A percentile compares a stretch with the other conserved stretches of the same genome.
These are phyloP conservation scores for Hirschfeldia incana DNA, from an alignment of 345 rosid genomes.

Conservation along the genomic window DNA sequence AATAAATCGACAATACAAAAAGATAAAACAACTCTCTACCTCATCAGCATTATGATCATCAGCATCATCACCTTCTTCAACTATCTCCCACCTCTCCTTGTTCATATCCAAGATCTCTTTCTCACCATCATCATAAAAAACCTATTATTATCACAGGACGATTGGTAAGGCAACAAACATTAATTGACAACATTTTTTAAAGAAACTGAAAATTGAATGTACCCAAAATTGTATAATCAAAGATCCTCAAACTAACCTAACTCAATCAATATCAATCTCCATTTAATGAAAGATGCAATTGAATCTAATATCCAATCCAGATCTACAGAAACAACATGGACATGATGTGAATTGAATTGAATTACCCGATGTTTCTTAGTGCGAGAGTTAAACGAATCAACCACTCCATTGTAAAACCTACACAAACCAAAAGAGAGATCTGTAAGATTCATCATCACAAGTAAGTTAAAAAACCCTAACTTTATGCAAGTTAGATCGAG, in stretches of 20 bases:
- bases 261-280: not conserved
- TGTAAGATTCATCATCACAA: constrained; percentile 18
- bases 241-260: not conserved
- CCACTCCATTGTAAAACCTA: constrained; percentile 32
- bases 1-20: not conserved
- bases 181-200: not conserved
- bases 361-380: constrained; percentile 27
- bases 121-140: constrained; percentile 29
- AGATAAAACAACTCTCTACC: constrained; percentile 10
- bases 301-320: not conserved
- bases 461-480: not conserved
- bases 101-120: not conserved
- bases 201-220: not conserved
- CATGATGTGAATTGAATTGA: not conserved
- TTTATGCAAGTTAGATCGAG: not conserved
- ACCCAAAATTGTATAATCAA: not conserved
- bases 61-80: not conserved
- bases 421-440: not conserved
- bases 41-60: constrained; percentile 2
- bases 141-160: not conserved
- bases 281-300: not conserved
- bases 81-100: constrained; percentile 20
- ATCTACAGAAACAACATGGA: not conserved
- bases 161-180: not conserved
- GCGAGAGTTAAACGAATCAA: constrained; percentile 5